Evolutionary conservation across 495 filamentous ascomycete species (phyloP).

Genomic region (Neurospora intermedia): DNA sequence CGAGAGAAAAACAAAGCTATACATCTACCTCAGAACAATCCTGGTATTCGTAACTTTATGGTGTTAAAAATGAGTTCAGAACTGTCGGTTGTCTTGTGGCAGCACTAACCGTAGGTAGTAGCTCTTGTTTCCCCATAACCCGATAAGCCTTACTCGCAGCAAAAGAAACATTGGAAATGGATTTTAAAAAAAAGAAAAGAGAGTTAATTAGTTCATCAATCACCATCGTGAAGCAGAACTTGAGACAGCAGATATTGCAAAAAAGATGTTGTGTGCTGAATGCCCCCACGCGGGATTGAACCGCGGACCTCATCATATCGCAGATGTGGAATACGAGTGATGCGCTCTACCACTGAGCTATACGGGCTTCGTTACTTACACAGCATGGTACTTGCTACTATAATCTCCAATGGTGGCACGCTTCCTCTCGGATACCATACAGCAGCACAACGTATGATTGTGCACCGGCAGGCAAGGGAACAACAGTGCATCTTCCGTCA

Average conservation of each 20-base stretch:
- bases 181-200: background rate
- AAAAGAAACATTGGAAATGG: background rate
- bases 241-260: no score
- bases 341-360: slow-evolving; percentile 14
- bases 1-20: background rate
- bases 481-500: no score
- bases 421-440: no score
- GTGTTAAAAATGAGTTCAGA: background rate
- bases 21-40: background rate
- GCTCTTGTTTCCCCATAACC: no score
- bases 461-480: background rate
- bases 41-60: background rate
- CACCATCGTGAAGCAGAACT: background rate
- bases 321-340: slow-evolving; percentile 4
- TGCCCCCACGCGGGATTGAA: slow-evolving; percentile 7
- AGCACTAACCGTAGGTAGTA: background rate
- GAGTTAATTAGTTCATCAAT: background rate
- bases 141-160: background rate
- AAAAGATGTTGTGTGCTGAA: background rate
- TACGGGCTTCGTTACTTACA: background rate
- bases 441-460: no score
- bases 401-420: no score
- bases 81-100: background rate
- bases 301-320: slow-evolving; percentile 1
- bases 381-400: no score